These are phyloP conservation scores for Phaseolus coccineus DNA, from an alignment of 331 rosid species.

Conservation along the genomic window DNA sequence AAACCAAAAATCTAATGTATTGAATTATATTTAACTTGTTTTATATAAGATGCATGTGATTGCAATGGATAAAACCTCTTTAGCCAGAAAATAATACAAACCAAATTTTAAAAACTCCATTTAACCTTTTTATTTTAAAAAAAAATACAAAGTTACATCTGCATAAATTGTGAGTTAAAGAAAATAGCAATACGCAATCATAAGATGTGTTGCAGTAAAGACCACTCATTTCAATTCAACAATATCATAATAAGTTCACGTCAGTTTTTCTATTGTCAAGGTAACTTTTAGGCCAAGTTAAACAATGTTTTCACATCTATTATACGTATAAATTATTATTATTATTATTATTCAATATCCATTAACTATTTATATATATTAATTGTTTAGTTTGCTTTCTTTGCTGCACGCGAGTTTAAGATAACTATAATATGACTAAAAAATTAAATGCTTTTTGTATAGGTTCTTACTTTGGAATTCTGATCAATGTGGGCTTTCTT, in stretches of 20 bases:
- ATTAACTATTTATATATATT: neutral
- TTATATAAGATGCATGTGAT: too few species aligned
- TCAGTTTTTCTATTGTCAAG: neutral
- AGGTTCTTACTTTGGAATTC: neutral
- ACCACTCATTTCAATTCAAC: neutral
- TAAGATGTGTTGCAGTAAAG: constrained; percentile 4
- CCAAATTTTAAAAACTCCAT: too few species aligned
- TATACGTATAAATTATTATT: neutral
- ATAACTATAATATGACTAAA: neutral
- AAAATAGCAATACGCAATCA: constrained; percentile 1
- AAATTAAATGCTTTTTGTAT: neutral
- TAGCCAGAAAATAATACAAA: too few species aligned
- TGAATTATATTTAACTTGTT: too few species aligned
- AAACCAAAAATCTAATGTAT: too few species aligned
- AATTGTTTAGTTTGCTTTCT: neutral
- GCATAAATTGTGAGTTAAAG: too few species aligned
- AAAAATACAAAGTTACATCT: too few species aligned
- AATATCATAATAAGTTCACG: neutral
- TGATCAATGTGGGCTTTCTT: neutral
- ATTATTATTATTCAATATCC: neutral
- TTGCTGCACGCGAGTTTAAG: neutral
- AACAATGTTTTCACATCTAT: neutral
- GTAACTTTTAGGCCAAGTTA: neutral
- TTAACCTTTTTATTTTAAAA: too few species aligned
- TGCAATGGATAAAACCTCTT: too few species aligned